These are phyloP conservation scores for Fusarium miscanthi DNA, from an alignment of 2,329 filamentous ascomycete species.

Conservation along the genomic window DNA sequence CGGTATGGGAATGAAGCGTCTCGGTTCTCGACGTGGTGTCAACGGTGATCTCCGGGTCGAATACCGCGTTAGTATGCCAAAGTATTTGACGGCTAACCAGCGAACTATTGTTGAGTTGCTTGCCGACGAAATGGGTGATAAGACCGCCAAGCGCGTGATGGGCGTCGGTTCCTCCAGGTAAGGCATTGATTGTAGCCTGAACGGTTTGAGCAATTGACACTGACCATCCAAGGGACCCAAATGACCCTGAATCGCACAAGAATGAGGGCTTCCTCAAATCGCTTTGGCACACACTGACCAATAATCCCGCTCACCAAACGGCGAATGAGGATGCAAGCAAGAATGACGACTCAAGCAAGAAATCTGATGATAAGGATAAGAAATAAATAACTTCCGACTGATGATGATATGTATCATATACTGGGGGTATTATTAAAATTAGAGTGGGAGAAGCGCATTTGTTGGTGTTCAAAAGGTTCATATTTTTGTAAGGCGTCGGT, in stretches of 20 bases:
- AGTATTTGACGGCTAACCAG: slow-evolving; percentile 91
- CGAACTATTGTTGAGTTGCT: slow-evolving; percentile 94
- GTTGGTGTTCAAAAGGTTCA: slow-evolving; percentile 53
- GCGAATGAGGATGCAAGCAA: slow-evolving; percentile 35
- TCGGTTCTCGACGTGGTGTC: slow-evolving; percentile 73
- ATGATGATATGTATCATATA: slow-evolving; percentile 44
- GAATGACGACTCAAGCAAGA: slow-evolving; percentile 39
- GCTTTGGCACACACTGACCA: slow-evolving; percentile 92
- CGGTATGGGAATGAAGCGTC: slow-evolving; percentile 93
- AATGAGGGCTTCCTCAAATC: slow-evolving; percentile 93
- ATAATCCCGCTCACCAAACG: slow-evolving; percentile 70
- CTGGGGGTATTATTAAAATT: slow-evolving; percentile 37
- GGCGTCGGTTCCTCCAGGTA: slow-evolving; percentile 67
- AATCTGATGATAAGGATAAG: slow-evolving; percentile 47
- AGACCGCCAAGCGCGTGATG: slow-evolving; percentile 92
- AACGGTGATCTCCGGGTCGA: slow-evolving; percentile 91
- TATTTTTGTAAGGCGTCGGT: slow-evolving; percentile 49
- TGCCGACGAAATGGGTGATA: slow-evolving; percentile 94
- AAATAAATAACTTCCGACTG: slow-evolving; percentile 51
- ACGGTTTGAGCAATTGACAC: background rate
- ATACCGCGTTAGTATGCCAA: slow-evolving; percentile 95
- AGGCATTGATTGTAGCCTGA: slow-evolving; percentile 21
- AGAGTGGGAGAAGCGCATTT: slow-evolving; percentile 49
- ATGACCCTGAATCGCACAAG: slow-evolving; percentile 67
- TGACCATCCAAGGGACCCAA: slow-evolving; percentile 35